Base-by-base conservation (phyloP, 2,329 filamentous ascomycete genomes). In the Cadophora sp. region DNA sequence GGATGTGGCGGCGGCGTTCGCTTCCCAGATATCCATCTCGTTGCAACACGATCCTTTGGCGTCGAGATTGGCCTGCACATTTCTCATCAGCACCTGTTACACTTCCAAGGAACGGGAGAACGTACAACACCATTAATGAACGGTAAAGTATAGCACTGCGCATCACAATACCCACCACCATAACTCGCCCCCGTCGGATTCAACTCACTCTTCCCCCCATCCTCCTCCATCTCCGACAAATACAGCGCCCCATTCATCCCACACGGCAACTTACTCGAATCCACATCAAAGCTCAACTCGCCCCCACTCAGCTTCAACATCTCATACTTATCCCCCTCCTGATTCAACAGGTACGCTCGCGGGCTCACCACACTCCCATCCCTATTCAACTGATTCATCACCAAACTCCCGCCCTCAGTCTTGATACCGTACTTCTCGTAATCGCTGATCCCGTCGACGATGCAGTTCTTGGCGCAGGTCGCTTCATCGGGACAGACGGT, bases 221-320 rank as follows among this genome's bases (percentile, higher is more conserved):
- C 86, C 6, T 82, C 80, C 29, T 86, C 83, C 89, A 91, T 91
- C 75, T 86, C 81, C 26, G 86, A 81, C 56, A 91, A 83, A 80
- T 92, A 92, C 53, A 92, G 81, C 55, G 90, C 90, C 65, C 90
- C 90, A 80, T 93, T 92, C 68, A 93, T 81, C 71, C 91, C 91
- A 76, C 91, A 93, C 69, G 86, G 86, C 29, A 91, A 82, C 72
- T 85, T 85, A 40, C 89, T 91, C 48, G 91, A 86, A 77, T 93
- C 91, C 40, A 92, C 90, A 67, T 91, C 89, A 69, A 92, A 92
- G 66, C 88, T 89, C 80, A 93, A 89, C 74, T 88, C 88, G 71
- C 86, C 79, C 69, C 86, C 81, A 73, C 87, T 84, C 72, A 86
- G 81, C 48, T 79, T 79, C 60, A 89, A 82, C n/a, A 81, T 84